These are phyloP conservation scores for Aureoboletus auriporus DNA, from an alignment of 768 basidiomycete genomes.

Conservation along the genomic window DNA sequence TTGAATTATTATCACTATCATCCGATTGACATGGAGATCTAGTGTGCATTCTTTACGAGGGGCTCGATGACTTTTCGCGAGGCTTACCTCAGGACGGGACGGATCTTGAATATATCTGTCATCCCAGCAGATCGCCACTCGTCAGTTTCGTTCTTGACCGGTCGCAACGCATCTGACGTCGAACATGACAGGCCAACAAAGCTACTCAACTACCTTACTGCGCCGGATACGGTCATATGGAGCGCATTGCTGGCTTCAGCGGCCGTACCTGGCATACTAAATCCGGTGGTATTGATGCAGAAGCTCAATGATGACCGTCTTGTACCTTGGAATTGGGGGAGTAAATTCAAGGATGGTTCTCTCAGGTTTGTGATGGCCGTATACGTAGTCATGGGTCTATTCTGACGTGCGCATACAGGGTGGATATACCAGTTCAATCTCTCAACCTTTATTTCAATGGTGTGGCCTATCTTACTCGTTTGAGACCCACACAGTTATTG, in stretches of 20 bases:
- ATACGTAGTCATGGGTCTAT: not conserved
- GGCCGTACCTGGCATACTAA: conserved; percentile 92
- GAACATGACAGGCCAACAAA: conserved; percentile 73
- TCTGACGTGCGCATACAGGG: conserved; percentile 40
- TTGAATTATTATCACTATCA: not conserved
- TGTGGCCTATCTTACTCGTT: conserved; percentile 16
- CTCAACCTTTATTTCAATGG: conserved; percentile 89
- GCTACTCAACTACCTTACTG: conserved; percentile 90
- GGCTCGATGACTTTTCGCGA: conserved; percentile 96
- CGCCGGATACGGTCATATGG: conserved; percentile 90
- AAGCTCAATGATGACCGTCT: conserved; percentile 77
- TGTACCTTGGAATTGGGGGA: conserved; percentile 93
- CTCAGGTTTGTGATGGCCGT: conserved; percentile 49
- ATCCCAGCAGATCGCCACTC: conserved; percentile 89
- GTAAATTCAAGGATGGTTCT: conserved; percentile 90
- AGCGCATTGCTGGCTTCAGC: conserved; percentile 82
- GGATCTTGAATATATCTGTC: conserved; percentile 91
- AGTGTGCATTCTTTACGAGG: conserved; percentile 87
- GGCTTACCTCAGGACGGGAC: conserved; percentile 88
- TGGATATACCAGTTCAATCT: conserved; percentile 91
- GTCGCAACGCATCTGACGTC: conserved; percentile 5
- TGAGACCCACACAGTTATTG: conserved; percentile 1
- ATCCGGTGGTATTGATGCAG: conserved; percentile 94
- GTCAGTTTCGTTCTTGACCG: conserved; percentile 34
- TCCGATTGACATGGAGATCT: not conserved